Evolutionary conservation across 2,329 filamentous ascomycete species (phyloP).

Genomic region (Trichoderma hamatum): DNA sequence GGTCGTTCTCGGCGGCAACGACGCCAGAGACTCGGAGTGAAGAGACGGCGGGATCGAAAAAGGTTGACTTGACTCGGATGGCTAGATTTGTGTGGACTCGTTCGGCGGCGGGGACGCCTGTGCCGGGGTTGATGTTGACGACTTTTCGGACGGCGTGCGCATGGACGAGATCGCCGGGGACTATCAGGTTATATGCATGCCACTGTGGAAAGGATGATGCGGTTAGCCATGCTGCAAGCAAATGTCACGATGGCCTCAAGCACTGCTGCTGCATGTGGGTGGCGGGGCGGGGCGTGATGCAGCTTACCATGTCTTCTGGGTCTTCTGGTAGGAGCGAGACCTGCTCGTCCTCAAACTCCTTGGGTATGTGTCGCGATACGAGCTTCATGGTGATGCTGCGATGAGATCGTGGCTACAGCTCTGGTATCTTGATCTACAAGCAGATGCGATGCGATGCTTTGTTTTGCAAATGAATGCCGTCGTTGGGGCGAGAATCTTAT

Average conservation of each 20-base stretch:
- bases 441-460: not conserved
- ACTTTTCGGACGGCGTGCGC: conserved; percentile 62
- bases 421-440: not conserved
- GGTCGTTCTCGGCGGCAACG: conserved; percentile 56
- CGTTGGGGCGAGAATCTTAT: not conserved
- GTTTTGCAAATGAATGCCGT: not conserved
- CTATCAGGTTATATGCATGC: conserved; percentile 65
- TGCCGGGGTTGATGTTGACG: conserved; percentile 51
- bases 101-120: conserved; percentile 52
- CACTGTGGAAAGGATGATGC: conserved; percentile 43
- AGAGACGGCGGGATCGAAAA: conserved; percentile 60
- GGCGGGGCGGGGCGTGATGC: conserved; percentile 21
- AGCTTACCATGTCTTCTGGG: conserved; percentile 51
- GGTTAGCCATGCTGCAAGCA: not conserved
- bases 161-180: conserved; percentile 55
- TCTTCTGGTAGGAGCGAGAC: conserved; percentile 50
- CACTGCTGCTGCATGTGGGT: too few relatives aligned
- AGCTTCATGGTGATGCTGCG: conserved; percentile 43
- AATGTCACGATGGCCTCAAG: not conserved
- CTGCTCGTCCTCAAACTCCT: conserved; percentile 46
- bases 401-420: not conserved
- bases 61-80: conserved; percentile 59
- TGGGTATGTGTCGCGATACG: conserved; percentile 43
- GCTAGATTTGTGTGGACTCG: conserved; percentile 62
- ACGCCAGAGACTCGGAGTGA: conserved; percentile 60